These are phyloP conservation scores for Parasarocladium wereldwijsianum DNA, from an alignment of 2,329 filamentous ascomycete species.

Conservation along the genomic window DNA sequence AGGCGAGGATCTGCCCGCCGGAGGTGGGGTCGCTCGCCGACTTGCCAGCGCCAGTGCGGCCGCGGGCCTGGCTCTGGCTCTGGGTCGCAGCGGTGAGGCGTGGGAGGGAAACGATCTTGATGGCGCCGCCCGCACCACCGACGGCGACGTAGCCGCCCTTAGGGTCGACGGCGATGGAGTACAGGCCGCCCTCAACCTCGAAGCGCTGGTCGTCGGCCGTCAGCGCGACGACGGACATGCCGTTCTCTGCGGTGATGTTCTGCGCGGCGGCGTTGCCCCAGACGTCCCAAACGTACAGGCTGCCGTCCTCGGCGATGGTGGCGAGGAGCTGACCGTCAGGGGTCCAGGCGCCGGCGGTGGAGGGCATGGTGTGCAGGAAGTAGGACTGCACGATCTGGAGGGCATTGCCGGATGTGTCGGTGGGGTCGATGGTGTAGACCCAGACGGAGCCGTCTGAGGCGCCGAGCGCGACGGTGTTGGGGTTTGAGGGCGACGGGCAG, in stretches of 20 bases:
- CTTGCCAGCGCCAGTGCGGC: constrained; percentile 16
- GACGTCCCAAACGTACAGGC: constrained; percentile 84
- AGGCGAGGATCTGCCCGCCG: constrained; percentile 57
- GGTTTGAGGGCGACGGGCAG: constrained; percentile 55
- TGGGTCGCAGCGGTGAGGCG: constrained; percentile 26
- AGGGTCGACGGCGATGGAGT: constrained; percentile 73
- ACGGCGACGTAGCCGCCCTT: constrained; percentile 67
- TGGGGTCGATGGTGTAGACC: constrained; percentile 76
- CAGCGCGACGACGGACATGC: constrained; percentile 57
- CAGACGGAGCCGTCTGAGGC: constrained; percentile 86
- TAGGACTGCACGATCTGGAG: constrained; percentile 81
- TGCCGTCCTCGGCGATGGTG: constrained; percentile 79
- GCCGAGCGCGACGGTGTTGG: constrained; percentile 76
- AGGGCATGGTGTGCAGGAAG: constrained; percentile 75
- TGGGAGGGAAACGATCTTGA: constrained; percentile 75
- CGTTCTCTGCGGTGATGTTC: constrained; percentile 34
- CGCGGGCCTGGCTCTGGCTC: constrained; percentile 10
- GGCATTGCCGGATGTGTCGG: constrained; percentile 39
- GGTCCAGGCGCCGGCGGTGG: constrained; percentile 85
- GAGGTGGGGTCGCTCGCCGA: constrained; percentile 20
- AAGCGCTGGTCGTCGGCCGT: constrained; percentile 80
- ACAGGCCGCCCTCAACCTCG: constrained; percentile 79
- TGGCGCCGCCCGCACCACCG: constrained; percentile 74
- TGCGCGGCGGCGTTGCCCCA: constrained; percentile 61
- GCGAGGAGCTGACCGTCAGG: constrained; percentile 74